A percentile compares a stretch with the other conserved stretches of the same genome.
These are phyloP conservation scores for Annulohypoxylon nitens DNA, from an alignment of 495 filamentous ascomycete species.

Conservation along the genomic window DNA sequence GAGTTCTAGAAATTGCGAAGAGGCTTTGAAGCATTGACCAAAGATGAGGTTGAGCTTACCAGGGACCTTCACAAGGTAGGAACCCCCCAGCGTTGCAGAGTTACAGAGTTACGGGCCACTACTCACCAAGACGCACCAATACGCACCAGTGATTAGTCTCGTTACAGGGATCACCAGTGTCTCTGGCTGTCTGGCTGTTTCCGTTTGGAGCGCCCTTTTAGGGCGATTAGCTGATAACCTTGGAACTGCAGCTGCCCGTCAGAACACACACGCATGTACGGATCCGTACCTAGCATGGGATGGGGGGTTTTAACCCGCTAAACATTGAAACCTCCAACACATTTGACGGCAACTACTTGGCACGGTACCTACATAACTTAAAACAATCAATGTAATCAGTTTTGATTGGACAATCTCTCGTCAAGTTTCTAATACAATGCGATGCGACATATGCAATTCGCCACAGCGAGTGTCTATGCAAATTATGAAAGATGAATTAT, in stretches of 20 bases:
- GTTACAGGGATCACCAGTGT: constrained; percentile 27
- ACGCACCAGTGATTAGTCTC: constrained; percentile 1
- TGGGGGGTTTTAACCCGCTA: not conserved
- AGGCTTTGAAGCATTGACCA: constrained; percentile 35
- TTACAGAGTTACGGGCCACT: constrained; percentile 13
- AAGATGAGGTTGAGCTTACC: constrained; percentile 35
- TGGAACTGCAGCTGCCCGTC: constrained; percentile 12
- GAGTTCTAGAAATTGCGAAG: constrained; percentile 32
- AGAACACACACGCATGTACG: constrained; percentile 5
- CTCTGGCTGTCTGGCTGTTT: constrained; percentile 28
- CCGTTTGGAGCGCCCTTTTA: constrained; percentile 33
- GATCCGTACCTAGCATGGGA: not conserved
- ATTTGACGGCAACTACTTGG: not conserved
- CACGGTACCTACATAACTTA: not conserved
- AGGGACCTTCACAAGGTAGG: not conserved
- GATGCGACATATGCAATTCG: not conserved
- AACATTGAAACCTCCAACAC: not conserved
- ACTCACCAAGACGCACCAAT: not conserved
- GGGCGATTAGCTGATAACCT: constrained; percentile 25
- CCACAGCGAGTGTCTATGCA: not conserved
- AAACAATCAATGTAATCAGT: not conserved
- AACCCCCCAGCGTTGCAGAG: constrained; percentile 2
- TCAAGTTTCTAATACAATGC: not conserved
- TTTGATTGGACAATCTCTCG: constrained; percentile 13
- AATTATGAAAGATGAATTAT: not conserved